Base-by-base conservation (phyloP, 352 stramenopile genomes). In the Globisporangium canariense region DNA sequence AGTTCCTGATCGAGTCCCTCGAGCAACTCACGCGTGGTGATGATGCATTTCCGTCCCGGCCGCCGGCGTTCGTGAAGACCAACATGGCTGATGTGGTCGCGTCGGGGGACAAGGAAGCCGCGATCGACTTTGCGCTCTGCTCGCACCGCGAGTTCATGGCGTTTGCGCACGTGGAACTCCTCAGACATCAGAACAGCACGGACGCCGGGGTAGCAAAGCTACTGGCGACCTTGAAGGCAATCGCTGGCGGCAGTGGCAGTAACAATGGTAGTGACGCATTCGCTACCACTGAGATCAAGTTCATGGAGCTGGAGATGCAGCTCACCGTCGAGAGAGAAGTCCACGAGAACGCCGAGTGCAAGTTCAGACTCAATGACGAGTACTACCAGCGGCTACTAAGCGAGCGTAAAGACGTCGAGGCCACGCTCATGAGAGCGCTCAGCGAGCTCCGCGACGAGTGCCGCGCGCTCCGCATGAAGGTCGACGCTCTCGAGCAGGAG, bases 111-210 rank as follows among this genome's bases (percentile, higher is more conserved):
- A 77, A 71, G 8, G 75, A 89, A 9, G 70, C 68, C 4, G 75
- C 79, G 20, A 84, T 89, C 49, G 82, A 90, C 50, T 77, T 81
- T 5, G 78, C 78, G 6, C 62, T 89, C 28, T 74, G 78, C 14
- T 74, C 77, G 3, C 81, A 91, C 28, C 82, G 79, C 25, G 82
- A 87, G 53, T 83, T 86, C 57, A 85, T 83, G 69, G 69, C 66
- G 11, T 75, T 73, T 13, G 69, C 79, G 5, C 59, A 81, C 40
- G 18, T 73, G 40, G 68, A 76, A 52, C 55, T 91, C 36, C 47
- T 79, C 11, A 52, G 61, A 25, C 73, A 72, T 14, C 67, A 74
- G 52, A 62, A 76, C 22, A 60, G 60, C 9, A 62, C 66, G 30
- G 63, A 78, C 11, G 55, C 64, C 14, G 60, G 64, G 16, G 49